Percentiles rank a stretch among this genome's conserved stretches.
Evolutionary conservation across 108 stramenopile genomes (phyloP).

Genomic region (Cylindrotheca closterium): DNA sequence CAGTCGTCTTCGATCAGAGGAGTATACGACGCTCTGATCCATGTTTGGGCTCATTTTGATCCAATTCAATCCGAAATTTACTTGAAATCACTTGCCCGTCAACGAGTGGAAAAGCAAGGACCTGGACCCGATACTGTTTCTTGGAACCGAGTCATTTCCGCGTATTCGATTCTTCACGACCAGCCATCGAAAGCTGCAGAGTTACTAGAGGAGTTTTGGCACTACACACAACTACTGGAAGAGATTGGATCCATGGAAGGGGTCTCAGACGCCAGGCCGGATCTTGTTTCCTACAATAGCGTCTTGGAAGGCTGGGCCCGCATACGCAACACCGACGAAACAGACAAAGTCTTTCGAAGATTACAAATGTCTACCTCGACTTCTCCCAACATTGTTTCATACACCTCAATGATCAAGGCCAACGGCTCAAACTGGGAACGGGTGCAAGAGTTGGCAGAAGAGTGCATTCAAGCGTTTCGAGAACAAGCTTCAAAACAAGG

Average conservation of each 20-base stretch:
- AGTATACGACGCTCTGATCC: constrained; percentile 23
- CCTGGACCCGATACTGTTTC: constrained; percentile 24
- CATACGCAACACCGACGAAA: constrained; percentile 10
- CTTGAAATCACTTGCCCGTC: constrained; percentile 19
- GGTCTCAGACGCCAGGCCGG: background rate
- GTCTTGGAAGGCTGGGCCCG: constrained; percentile 35
- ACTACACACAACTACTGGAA: constrained; percentile 12
- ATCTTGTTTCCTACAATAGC: constrained; percentile 22
- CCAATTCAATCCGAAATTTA: constrained; percentile 14
- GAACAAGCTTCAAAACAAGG: background rate
- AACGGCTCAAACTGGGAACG: constrained; percentile 16
- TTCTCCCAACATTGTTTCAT: constrained; percentile 21
- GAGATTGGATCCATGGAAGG: background rate
- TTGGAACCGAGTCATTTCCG: constrained; percentile 37
- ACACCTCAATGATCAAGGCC: constrained; percentile 33
- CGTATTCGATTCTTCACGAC: constrained; percentile 19
- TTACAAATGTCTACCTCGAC: constrained; percentile 5
- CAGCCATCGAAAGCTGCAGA: constrained; percentile 11
- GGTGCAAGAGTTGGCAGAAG: constrained; percentile 11
- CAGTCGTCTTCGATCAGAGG: background rate
- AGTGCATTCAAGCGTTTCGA: constrained; percentile 11
- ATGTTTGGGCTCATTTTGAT: constrained; percentile 28
- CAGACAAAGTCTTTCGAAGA: constrained; percentile 16
- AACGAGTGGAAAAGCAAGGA: background rate
- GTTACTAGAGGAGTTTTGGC: constrained; percentile 27